Evolutionary conservation across 768 basidiomycete genomes (phyloP), one percentile per base, ranked within the genome.

Genomic region (Lactarius akahatsu): DNA sequence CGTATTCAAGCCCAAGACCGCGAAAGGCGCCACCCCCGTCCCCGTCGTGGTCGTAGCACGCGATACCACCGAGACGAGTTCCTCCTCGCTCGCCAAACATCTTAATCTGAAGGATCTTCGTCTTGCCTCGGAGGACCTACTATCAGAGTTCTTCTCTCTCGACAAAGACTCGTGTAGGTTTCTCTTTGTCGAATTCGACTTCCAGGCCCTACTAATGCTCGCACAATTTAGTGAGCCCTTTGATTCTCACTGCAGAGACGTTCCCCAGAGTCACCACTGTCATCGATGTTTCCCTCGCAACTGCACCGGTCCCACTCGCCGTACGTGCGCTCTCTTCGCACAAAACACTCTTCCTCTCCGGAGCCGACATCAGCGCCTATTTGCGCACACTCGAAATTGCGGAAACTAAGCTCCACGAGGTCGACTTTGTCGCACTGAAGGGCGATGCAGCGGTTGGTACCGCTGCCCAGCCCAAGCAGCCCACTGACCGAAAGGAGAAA

Each of bases 1-100:
- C 71, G 89, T 96, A 63, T 96, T 93, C 88, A 98, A 98, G 75
- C 95, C 95, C 38, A 96, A 96, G 78, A 94, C 94, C 2, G 90
- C 94, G n/a, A 97, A 97, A 76, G 84, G 86, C 0, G 92, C 91
- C 8, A 85, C 83, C 36, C 87, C 93, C 1, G 83, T 93, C 61
- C 95, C 94, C 9, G 87, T 98, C 65, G 83, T 98, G 70, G 88
- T 96, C 66, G 84, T 98, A 75, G 92, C 92, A 11, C 82, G 86
- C 72, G 94, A 96, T 73, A 81, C 83, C 32, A 92, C 92, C n/a
- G 91, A 95, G 73, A 91, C 90, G 9, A 88, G 84, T 75, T 90
- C 92, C 2, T 83, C 80, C 4, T 83, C 87, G 15, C 83, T 97
- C 69, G 91, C 84, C 40, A 94, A 92, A 78, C 86, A 85, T 75